phyloP scores from a whole-genome alignment of 1,284 basidiomycete species.

The Pisolithus thermaeus region DNA sequence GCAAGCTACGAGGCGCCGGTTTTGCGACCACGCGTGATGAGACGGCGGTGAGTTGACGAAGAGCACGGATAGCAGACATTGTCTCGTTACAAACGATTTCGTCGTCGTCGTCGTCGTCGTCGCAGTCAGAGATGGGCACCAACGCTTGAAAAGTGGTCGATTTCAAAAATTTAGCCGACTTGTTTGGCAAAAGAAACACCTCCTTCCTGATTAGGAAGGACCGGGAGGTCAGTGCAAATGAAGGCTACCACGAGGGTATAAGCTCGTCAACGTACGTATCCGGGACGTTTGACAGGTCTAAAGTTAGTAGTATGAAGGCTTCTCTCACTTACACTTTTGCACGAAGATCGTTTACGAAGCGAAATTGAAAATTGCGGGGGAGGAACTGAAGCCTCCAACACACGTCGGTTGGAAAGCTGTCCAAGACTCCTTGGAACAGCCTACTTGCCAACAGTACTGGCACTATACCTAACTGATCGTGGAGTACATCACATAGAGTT shows the following conservation, averaged over 20 bases:
- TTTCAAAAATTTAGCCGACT: slow-evolving; percentile 21
- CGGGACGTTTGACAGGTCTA: not conserved
- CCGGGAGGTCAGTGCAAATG: not conserved
- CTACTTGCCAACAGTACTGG: too few species aligned
- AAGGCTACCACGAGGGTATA: not conserved
- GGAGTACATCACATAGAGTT: too few species aligned
- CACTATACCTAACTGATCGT: too few species aligned
- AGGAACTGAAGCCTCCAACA: too few species aligned
- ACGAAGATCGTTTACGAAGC: too few species aligned
- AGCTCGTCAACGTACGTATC: not conserved
- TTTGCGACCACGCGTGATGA: slow-evolving; percentile 33
- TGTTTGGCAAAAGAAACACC: slow-evolving; percentile 31
- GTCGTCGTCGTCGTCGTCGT: too few species aligned
- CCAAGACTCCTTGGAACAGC: too few species aligned
- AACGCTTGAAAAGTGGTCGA: too few species aligned
- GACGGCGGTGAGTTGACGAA: slow-evolving; percentile 36
- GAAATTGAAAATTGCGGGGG: too few species aligned
- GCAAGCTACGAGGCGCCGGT: slow-evolving; percentile 19
- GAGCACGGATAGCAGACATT: slow-evolving; percentile 41
- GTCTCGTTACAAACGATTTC: not conserved
- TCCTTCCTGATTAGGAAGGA: slow-evolving; percentile 16
- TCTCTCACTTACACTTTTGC: not conserved
- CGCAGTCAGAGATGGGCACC: too few species aligned
- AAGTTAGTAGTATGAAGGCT: not conserved
- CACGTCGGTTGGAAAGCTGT: too few species aligned